phyloP scores from a whole-genome alignment of 176 grass and related monocot genomes.

The Dactylis glomerata region DNA sequence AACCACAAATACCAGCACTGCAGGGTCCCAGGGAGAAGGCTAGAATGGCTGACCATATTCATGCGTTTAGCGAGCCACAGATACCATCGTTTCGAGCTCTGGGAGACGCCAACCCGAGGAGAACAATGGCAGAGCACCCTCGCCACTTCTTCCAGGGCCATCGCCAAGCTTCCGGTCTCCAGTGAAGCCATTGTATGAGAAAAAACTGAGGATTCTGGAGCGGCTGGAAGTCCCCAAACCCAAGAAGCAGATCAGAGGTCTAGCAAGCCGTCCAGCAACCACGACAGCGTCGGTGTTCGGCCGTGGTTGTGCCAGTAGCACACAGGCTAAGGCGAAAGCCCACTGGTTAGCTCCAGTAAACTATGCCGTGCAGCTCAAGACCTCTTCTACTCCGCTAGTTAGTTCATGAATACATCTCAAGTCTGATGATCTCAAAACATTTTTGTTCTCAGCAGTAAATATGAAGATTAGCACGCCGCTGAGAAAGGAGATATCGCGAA shows the following conservation, averaged over 20 bases:
- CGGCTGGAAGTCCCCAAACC: constrained; percentile 71
- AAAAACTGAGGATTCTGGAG: constrained; percentile 77
- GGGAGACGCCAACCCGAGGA: constrained; percentile 11
- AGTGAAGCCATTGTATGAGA: constrained; percentile 61
- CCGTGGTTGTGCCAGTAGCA: constrained; percentile 11
- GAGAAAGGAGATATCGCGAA: background rate
- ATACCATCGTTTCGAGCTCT: background rate
- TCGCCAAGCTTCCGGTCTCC: constrained; percentile 30
- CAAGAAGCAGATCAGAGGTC: constrained; percentile 47
- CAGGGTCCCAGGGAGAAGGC: constrained; percentile 20
- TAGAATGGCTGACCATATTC: background rate
- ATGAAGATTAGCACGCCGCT: background rate
- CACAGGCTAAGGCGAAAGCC: constrained; percentile 51
- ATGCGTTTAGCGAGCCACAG: constrained; percentile 31
- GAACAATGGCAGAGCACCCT: constrained; percentile 9
- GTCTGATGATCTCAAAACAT: background rate
- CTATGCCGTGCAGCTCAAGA: background rate
- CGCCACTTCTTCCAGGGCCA: constrained; percentile 27
- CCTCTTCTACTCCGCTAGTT: background rate
- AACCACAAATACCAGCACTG: constrained; percentile 20
- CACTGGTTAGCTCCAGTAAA: background rate
- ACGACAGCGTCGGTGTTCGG: constrained; percentile 20
- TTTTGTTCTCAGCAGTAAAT: background rate
- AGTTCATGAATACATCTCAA: background rate
- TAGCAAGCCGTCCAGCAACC: background rate